Conservation (phyloP, 140 eudicot species). For the Erigeron philadelphicus region DNA sequence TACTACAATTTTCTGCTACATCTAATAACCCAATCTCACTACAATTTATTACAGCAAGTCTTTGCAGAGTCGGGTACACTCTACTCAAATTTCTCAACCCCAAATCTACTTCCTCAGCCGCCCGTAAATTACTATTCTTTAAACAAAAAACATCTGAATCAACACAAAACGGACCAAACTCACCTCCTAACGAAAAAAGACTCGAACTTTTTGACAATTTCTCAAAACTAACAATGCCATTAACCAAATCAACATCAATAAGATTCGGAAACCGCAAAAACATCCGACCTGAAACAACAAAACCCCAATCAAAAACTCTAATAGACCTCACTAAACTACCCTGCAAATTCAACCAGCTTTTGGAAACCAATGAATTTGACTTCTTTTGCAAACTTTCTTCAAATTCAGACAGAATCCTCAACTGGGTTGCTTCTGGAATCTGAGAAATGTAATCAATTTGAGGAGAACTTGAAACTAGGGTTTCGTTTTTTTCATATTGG, state of each 20-base stretch:
- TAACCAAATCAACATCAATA: conserved; percentile 50
- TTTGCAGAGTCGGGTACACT: conserved; percentile 65
- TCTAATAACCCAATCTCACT: conserved; percentile 67
- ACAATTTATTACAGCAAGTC: conserved; percentile 48
- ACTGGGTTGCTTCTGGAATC: conserved; percentile 48
- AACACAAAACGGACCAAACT: conserved; percentile 42
- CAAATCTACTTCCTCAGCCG: conserved; percentile 45
- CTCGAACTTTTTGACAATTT: conserved; percentile 26
- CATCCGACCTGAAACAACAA: conserved; percentile 47
- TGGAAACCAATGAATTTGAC: conserved; percentile 53
- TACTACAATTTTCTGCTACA: conserved; percentile 64
- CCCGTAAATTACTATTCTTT: conserved; percentile 28
- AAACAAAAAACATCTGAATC: conserved; percentile 40
- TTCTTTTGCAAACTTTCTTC: conserved; percentile 27
- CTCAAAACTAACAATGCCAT: conserved; percentile 42
- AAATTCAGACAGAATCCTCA: conserved; percentile 41
- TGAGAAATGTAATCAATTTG: conserved; percentile 36
- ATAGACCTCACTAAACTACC: conserved; percentile 57
- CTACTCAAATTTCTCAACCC: conserved; percentile 50
- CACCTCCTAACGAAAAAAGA: conserved; percentile 42
- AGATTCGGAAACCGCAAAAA: conserved; percentile 63
- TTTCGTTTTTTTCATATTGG: conserved; percentile 24
- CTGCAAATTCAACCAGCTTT: conserved; percentile 51
- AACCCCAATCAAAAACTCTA: conserved; percentile 63
- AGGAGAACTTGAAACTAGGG: conserved; percentile 27